Conservation (phyloP, 2,329 filamentous ascomycete genomes). For the Bisporella sp. region DNA sequence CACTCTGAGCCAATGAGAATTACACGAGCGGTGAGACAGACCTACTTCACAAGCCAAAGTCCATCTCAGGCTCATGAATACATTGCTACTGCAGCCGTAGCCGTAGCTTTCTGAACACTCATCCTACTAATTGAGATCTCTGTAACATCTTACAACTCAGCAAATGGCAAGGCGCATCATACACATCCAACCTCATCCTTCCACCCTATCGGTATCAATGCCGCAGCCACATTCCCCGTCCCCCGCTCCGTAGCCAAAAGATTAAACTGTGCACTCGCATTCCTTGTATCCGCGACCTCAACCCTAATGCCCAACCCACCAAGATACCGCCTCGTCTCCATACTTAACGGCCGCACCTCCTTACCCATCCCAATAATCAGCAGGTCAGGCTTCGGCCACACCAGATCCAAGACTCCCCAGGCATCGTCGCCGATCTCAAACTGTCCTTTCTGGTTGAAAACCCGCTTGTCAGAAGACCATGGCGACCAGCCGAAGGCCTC, state of each 20-base stretch:
- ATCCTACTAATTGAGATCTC: too few relatives aligned
- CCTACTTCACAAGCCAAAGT: too few relatives aligned
- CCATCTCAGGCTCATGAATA: too few relatives aligned
- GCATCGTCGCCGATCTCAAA: constrained; percentile 66
- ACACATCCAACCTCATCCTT: constrained; percentile 37
- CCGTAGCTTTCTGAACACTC: too few relatives aligned
- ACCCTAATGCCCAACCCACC: constrained; percentile 75
- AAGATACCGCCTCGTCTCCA: constrained; percentile 64
- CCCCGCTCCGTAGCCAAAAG: constrained; percentile 90
- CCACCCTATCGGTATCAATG: constrained; percentile 82
- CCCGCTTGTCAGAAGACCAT: constrained; percentile 46
- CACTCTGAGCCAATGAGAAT: too few relatives aligned
- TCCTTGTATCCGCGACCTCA: constrained; percentile 86
- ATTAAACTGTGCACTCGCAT: constrained; percentile 93
- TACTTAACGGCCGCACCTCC: constrained; percentile 68
- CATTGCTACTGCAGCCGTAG: too few relatives aligned
- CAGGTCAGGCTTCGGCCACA: constrained; percentile 88
- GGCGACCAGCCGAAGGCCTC: constrained; percentile 88
- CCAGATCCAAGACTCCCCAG: constrained; percentile 68
- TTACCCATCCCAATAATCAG: constrained; percentile 83
- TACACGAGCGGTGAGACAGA: too few relatives aligned
- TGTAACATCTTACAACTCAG: too few relatives aligned
- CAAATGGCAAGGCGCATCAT: too few relatives aligned
- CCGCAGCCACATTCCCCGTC: constrained; percentile 76
- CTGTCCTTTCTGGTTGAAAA: constrained; percentile 73